Evolutionary conservation across 2,329 filamentous ascomycete genomes (phyloP).

Genomic region (Botrytis deweyae): DNA sequence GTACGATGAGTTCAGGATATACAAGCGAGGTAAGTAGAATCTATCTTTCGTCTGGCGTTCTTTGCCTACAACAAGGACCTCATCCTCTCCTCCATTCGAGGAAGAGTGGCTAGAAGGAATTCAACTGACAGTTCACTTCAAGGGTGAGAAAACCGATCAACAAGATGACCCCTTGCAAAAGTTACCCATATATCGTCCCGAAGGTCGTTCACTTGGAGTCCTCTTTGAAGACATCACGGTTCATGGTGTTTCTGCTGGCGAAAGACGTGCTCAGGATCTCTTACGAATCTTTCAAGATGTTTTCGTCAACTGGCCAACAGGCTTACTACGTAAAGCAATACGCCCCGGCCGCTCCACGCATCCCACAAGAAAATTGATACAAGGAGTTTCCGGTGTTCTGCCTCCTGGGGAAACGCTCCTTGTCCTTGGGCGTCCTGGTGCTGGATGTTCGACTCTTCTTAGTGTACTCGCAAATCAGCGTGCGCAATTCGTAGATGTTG

Average conservation of each 20-base stretch:
- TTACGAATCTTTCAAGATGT: background rate
- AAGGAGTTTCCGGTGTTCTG: background rate
- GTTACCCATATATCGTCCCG: background rate
- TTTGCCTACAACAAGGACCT: background rate
- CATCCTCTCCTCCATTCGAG: background rate
- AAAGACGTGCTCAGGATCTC: background rate
- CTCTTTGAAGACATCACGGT: background rate
- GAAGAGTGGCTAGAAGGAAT: background rate
- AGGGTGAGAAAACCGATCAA: background rate
- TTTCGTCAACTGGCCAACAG: background rate
- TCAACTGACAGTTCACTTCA: background rate
- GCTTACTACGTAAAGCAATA: background rate
- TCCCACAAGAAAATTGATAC: background rate
- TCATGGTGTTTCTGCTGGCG: background rate
- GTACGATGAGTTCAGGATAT: background rate
- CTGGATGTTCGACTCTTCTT: constrained; percentile 70
- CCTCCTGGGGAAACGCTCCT: constrained; percentile 71
- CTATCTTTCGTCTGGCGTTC: background rate
- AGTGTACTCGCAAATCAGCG: constrained; percentile 67
- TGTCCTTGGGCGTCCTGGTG: constrained; percentile 65
- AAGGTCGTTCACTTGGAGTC: background rate
- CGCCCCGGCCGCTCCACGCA: background rate
- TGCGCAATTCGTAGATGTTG: constrained; percentile 55
- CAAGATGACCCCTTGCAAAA: background rate
- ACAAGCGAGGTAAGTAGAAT: background rate